phyloP scores from a whole-genome alignment of 2,329 filamentous ascomycete genomes.

The Aspergillus sp. region DNA sequence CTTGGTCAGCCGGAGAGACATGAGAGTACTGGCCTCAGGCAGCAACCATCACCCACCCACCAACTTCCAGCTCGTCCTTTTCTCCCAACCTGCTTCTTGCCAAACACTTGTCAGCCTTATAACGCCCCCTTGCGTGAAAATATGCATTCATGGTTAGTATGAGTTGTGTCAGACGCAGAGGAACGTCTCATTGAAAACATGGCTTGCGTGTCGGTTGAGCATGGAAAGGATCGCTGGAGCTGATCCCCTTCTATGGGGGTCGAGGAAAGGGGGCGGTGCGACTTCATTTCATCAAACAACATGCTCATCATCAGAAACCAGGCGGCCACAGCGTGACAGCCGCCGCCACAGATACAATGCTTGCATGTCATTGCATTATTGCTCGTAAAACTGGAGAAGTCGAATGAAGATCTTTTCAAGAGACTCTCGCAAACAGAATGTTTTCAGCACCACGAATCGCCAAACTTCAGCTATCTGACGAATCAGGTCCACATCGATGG shows the following conservation, averaged over 20 bases:
- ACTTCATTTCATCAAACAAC: neutral
- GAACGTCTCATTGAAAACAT: no score
- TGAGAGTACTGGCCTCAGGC: neutral
- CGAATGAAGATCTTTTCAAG: neutral
- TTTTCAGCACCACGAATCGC: neutral
- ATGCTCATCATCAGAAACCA: neutral
- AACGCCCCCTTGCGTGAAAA: neutral
- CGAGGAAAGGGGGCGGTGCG: neutral
- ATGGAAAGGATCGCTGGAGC: neutral
- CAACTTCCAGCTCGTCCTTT: no score
- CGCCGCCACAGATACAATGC: neutral
- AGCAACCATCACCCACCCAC: neutral
- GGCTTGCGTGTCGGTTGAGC: no score
- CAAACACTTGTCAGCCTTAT: neutral
- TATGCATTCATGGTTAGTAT: neutral
- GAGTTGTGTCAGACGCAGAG: neutral
- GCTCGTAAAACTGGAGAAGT: neutral
- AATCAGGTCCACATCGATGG: neutral
- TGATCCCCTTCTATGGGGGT: neutral
- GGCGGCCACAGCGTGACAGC: no score
- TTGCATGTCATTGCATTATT: neutral
- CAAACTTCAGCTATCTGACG: neutral
- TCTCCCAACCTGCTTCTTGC: neutral
- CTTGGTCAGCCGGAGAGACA: neutral
- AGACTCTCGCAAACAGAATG: neutral